phyloP scores from a whole-genome alignment of 2,329 filamentous ascomycete species.

The Phoma sp. region DNA sequence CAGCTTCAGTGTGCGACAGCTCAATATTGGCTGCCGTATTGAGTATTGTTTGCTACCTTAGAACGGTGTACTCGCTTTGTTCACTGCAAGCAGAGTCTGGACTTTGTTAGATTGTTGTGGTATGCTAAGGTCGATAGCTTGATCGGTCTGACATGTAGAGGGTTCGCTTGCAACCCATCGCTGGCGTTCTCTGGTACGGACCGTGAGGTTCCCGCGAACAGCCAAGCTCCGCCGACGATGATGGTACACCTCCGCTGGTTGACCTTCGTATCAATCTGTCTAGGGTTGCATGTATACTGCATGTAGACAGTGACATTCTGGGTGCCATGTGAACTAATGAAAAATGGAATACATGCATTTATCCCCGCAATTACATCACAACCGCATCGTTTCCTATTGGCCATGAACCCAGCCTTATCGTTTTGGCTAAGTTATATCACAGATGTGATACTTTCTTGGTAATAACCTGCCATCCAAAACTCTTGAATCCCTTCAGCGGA shows the following conservation, averaged over 20 bases:
- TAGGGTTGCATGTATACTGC: not conserved
- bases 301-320: no score
- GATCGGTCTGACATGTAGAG: no score
- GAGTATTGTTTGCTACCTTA: not conserved
- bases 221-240: no score
- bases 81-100: not conserved
- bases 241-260: no score
- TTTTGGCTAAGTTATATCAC: not conserved
- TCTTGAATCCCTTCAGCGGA: not conserved
- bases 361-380: no score
- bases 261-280: not conserved
- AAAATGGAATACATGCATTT: no score
- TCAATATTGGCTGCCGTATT: conserved; percentile 7
- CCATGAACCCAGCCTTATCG: not conserved
- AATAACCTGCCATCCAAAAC: conserved; percentile 2
- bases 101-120: not conserved
- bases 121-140: no score
- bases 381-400: no score
- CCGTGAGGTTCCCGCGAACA: no score
- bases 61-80: not conserved
- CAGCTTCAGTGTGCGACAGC: not conserved
- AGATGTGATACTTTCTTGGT: not conserved
- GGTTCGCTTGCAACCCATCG: no score
- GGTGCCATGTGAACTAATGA: no score
- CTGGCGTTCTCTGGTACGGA: no score